Conservation (phyloP, 139 green algal genomes). For the Chlorella sp. region DNA sequence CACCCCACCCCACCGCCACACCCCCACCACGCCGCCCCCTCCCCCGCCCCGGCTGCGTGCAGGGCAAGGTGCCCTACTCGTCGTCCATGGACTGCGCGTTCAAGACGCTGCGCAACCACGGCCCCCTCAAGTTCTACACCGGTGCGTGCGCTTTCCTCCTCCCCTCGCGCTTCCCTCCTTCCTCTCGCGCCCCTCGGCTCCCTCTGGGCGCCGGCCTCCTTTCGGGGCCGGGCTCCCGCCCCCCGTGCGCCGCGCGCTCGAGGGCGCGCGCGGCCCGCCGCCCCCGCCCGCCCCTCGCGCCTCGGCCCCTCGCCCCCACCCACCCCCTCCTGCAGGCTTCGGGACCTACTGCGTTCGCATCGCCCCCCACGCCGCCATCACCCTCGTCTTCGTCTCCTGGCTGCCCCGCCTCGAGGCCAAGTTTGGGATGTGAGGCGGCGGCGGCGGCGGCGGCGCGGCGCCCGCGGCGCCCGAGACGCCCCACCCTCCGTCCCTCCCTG, state of each 20-base stretch:
- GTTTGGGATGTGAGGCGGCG: background rate
- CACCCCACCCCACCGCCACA: background rate
- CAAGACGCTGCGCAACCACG: slow-evolving; percentile 72
- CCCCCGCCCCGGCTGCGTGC: background rate
- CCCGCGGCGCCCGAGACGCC: background rate
- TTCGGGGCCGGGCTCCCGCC: background rate
- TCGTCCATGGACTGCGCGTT: slow-evolving; percentile 87
- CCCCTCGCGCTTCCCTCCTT: background rate
- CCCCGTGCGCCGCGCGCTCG: background rate
- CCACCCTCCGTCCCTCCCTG: background rate
- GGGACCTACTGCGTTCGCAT: slow-evolving; percentile 95
- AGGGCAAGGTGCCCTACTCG: slow-evolving; percentile 91
- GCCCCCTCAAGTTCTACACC: slow-evolving; percentile 96
- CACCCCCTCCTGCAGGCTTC: slow-evolving; percentile 59
- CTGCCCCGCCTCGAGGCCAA: slow-evolving; percentile 80
- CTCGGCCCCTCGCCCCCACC: background rate
- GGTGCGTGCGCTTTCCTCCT: slow-evolving; percentile 19
- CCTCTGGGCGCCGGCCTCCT: too few species aligned
- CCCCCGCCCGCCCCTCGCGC: background rate
- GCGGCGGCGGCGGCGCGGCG: background rate
- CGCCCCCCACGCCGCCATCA: slow-evolving; percentile 91
- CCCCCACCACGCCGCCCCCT: background rate
- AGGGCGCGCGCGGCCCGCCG: background rate
- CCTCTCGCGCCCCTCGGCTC: background rate
- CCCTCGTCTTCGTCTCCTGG: slow-evolving; percentile 84